Base-by-base conservation (phyloP, 257 asterid genomes). In the Solanum sejunctum region DNA sequence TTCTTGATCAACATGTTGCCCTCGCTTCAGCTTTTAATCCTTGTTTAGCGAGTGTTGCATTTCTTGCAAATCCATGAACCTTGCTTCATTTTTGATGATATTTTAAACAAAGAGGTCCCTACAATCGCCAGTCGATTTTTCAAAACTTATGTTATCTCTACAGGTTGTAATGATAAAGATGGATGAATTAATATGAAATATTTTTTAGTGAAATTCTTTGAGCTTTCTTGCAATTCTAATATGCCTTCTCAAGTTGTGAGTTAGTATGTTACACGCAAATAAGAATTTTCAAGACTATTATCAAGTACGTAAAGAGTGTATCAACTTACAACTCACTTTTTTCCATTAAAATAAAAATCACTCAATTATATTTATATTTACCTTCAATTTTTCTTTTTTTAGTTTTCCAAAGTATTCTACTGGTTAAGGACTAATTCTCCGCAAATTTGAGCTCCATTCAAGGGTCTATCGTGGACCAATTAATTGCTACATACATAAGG, bases 401-500 rank as follows among this genome's bases (percentile, higher is more conserved):
- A 2, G 36, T 32, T 32, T 32, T 3, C 3, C 36, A 2, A 32
- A 32, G 36, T 32, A 32, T n/a, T n/a, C n/a, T n/a, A n/a, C n/a
- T n/a, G n/a, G n/a, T n/a, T n/a, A n/a, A n/a, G n/a, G n/a, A n/a
- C n/a, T n/a, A n/a, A n/a, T n/a, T n/a, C 36, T 32, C 3, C 36
- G 36, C 36, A 32, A 32, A 32, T 32, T 0, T 32, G 36, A 32
- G 36, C 36, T 32, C 36, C 36, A 32, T 32, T 32, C 3, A 32
- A 32, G 36, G 0, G 36, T 32, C 0, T 32, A 1, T 3, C 3
- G 3, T 3, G 2, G 3, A 0, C 3, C 36, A 32, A 32, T 2
- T 32, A 32, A 32, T 32, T 32, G 3, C 0, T 32, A 3, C 3
- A 32, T 32, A 3, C 36, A 32, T 3, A 32, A 32, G 3, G 0